phyloP scores from a whole-genome alignment of 2,329 filamentous ascomycete species.

The Metarhizium anisopliae region DNA sequence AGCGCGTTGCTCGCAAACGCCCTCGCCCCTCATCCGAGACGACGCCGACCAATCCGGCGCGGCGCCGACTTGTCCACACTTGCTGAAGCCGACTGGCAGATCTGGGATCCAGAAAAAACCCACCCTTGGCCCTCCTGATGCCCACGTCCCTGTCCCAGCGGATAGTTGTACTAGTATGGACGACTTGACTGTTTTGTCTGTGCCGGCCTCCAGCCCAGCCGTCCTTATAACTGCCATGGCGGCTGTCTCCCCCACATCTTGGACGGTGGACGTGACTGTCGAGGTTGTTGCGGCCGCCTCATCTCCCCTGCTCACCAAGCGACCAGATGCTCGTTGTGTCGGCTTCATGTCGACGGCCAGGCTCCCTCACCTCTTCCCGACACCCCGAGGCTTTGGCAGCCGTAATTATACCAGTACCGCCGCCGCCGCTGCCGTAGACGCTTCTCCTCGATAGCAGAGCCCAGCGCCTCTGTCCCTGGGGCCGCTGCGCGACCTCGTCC shows the following conservation, averaged over 20 bases:
- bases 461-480: background rate
- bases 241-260: background rate
- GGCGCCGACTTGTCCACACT: background rate
- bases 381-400: background rate
- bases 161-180: background rate
- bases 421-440: background rate
- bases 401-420: constrained; percentile 1
- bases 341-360: constrained; percentile 21
- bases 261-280: background rate
- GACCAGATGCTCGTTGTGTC: constrained; percentile 7
- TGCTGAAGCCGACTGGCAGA: constrained; percentile 1
- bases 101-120: constrained; percentile 1
- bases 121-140: background rate
- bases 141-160: background rate
- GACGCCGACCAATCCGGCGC: background rate
- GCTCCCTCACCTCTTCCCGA: background rate
- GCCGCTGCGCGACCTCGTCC: constrained; percentile 1
- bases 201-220: background rate
- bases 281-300: background rate
- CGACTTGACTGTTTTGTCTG: background rate
- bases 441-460: background rate
- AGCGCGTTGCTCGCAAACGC: background rate
- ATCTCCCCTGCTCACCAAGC: background rate
- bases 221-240: background rate
- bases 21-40: background rate